phyloP scores from a whole-genome alignment of 148 eudicot genomes.

The Heliosperma pusillum region DNA sequence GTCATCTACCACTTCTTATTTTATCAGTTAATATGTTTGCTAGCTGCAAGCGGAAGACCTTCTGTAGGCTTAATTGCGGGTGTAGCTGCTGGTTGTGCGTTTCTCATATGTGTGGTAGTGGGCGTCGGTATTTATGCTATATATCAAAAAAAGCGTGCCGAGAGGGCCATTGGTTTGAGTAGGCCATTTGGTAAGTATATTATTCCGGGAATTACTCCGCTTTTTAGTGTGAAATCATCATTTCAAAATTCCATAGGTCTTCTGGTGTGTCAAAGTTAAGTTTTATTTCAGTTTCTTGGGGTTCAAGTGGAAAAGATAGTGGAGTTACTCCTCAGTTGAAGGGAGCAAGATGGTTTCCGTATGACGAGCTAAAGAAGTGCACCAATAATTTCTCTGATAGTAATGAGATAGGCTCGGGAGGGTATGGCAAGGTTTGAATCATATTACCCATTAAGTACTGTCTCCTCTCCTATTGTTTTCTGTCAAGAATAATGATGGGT shows the following conservation, averaged over 20 bases:
- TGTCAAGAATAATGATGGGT: background rate
- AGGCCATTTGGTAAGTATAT: slow-evolving; percentile 62
- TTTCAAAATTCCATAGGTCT: background rate
- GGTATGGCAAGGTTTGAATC: slow-evolving; percentile 82
- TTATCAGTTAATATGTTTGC: slow-evolving; percentile 4
- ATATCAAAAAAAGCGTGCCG: slow-evolving; percentile 68
- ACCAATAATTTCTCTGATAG: slow-evolving; percentile 65
- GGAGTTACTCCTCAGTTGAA: slow-evolving; percentile 86
- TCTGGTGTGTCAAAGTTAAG: too few species aligned
- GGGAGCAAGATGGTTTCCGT: slow-evolving; percentile 96
- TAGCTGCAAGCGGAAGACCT: slow-evolving; percentile 37
- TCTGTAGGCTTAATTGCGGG: slow-evolving; percentile 51
- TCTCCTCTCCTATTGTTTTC: background rate
- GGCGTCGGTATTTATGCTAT: slow-evolving; percentile 65
- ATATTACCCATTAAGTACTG: background rate
- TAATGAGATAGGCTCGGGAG: slow-evolving; percentile 87
- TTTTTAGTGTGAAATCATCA: background rate
- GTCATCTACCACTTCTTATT: background rate
- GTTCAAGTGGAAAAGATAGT: slow-evolving; percentile 70
- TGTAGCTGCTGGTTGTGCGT: slow-evolving; percentile 41
- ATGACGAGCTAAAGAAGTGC: slow-evolving; percentile 81
- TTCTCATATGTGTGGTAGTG: slow-evolving; percentile 51
- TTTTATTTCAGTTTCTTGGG: slow-evolving; percentile 61
- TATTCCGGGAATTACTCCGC: background rate
- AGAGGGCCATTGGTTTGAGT: slow-evolving; percentile 63